phyloP scores from a whole-genome alignment of 2,329 filamentous ascomycete genomes.

The Didymella pinodella region DNA sequence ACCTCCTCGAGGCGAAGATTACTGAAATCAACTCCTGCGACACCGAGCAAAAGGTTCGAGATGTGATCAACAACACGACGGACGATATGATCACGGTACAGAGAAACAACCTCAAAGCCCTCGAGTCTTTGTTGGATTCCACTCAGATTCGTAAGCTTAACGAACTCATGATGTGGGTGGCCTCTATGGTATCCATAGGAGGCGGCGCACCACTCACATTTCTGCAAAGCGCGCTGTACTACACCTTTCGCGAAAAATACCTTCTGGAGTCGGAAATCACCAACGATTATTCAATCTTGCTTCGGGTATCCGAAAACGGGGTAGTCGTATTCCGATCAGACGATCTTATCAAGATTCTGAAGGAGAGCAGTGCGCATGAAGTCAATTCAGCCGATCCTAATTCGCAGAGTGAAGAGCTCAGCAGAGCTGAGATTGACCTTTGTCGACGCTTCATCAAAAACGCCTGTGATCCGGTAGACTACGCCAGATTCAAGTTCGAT shows the following conservation, averaged over 20 bases:
- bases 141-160: slow-evolving; percentile 22
- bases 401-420: slow-evolving; percentile 1
- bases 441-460: slow-evolving; percentile 21
- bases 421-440: slow-evolving; percentile 14
- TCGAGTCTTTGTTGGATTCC: slow-evolving; percentile 11
- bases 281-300: slow-evolving; percentile 17
- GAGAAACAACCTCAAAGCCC: slow-evolving; percentile 3
- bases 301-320: slow-evolving; percentile 10
- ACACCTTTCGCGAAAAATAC: slow-evolving; percentile 10
- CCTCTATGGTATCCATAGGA: slow-evolving; percentile 2
- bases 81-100: slow-evolving; percentile 14
- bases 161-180: slow-evolving; percentile 26
- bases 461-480: slow-evolving; percentile 15
- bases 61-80: slow-evolving; percentile 21
- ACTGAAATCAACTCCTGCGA: slow-evolving; percentile 27
- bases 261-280: slow-evolving; percentile 14
- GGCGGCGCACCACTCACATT: slow-evolving; percentile 5
- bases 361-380: neutral
- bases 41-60: slow-evolving; percentile 24
- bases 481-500: slow-evolving; percentile 23
- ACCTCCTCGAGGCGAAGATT: slow-evolving; percentile 24
- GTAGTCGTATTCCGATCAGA: slow-evolving; percentile 16
- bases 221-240: slow-evolving; percentile 25
- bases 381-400: neutral
- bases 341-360: slow-evolving; percentile 8